phyloP scores from a whole-genome alignment of 352 stramenopile genomes.

The Blastocystis sp. region DNA sequence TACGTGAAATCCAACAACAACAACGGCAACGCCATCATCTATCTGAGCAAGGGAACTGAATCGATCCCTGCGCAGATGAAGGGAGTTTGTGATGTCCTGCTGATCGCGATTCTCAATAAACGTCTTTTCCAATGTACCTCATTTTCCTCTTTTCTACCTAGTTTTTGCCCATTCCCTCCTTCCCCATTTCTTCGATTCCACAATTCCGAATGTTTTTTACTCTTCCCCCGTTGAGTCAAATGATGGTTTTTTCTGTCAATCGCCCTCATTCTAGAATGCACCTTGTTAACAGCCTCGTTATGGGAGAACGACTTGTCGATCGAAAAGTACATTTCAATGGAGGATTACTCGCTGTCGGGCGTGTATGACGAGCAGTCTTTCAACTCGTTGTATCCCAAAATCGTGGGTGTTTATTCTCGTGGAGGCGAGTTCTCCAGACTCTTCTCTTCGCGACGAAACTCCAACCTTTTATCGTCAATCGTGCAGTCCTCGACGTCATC shows the following conservation, averaged over 20 bases:
- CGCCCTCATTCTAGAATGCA: not conserved
- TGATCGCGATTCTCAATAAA: not conserved
- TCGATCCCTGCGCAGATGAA: slow-evolving; percentile 8
- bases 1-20: not conserved
- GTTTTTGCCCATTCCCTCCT: not conserved
- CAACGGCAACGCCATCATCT: not conserved
- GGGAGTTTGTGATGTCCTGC: slow-evolving; percentile 36
- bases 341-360: not conserved
- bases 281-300: not conserved
- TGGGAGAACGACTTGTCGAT: not conserved
- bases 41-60: not conserved
- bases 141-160: not conserved
- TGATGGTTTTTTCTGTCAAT: not conserved
- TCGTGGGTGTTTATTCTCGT: not conserved
- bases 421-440: not conserved
- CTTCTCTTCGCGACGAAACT: not conserved
- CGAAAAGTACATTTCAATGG: not conserved
- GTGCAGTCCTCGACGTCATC: not conserved
- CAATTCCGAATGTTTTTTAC: slow-evolving; percentile 2
- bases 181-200: slow-evolving; percentile 36
- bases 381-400: not conserved
- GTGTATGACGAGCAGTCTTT: not conserved
- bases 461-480: not conserved
- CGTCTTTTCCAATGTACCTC: slow-evolving; percentile 11
- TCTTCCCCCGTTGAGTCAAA: not conserved